Evolutionary conservation across 176 grass and related monocot genomes (phyloP), one percentile per base, ranked within the genome.

Genomic region (Poa annua): DNA sequence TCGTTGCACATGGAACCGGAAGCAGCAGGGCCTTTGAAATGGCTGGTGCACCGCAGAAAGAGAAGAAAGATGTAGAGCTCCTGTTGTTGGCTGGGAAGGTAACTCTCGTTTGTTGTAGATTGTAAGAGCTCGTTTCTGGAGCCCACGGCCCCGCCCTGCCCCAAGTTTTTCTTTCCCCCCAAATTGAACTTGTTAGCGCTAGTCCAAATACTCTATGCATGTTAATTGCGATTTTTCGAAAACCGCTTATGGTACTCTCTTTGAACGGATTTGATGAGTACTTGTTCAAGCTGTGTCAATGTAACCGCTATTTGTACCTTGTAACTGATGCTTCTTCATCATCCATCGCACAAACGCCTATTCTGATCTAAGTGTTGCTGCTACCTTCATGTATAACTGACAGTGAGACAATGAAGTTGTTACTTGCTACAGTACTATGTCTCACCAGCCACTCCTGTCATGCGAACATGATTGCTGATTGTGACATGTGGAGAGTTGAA

Each of bases 151-250:
- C 55, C 41, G 41, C 41, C 41, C 41, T 41, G 21, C 67, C 67
- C 76, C 24, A 33, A 76, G 62, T 81, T 80, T 67, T 85, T 61
- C 1, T 8, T 21, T 69, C 4, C 6, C 11, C 6, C 11, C 2
- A 12, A 36, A 76, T 77, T 89, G 71, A 76, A 85, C 78, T 81
- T 65, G 64, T 85, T 75, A 84, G 75, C 62, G 24, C 82, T 51
- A 84, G 66, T 41, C 12, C 12, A 47, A 41, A 41, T 84, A 74
- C 80, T 72, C 56, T 76, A 26, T 84, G 57, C 44, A 71, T 78
- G 79, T 71, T 74, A 74, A 74, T 52, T 86, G 55, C 33, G 81
- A 82, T 82, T 86, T 89, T 89, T 54, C 5, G 3, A 16, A 76
- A 65, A 55, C 55, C 25, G 3, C 55, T 8, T 78, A 33, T 86